Evolutionary conservation across 331 rosid species (phyloP).

Genomic region (Acacia concinna): DNA sequence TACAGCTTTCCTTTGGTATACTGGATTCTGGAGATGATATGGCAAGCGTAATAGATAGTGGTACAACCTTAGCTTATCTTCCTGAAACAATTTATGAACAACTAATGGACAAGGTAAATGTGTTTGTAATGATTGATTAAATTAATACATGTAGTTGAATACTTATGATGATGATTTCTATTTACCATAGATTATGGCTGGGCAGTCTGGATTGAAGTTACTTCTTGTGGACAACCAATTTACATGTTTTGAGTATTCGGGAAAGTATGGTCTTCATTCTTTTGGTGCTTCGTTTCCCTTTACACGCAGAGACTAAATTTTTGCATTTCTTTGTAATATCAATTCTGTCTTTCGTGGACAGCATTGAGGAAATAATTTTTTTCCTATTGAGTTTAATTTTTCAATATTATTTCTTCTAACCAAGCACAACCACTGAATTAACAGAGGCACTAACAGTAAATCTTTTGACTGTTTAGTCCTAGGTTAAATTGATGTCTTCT

Average conservation of each 20-base stretch:
- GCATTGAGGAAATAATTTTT: not conserved
- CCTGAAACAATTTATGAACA: conserved; percentile 45
- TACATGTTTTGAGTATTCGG: conserved; percentile 55
- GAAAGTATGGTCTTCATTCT: conserved; percentile 51
- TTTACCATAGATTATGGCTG: conserved; percentile 48
- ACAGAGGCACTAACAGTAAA: not conserved
- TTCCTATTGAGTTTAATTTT: not conserved
- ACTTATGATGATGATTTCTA: conserved; percentile 23
- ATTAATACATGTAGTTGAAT: conserved; percentile 27
- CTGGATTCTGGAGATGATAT: conserved; percentile 50
- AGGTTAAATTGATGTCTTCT: not conserved
- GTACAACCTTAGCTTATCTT: conserved; percentile 92
- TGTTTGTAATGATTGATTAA: conserved; percentile 16
- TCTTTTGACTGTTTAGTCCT: not conserved
- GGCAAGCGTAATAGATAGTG: conserved; percentile 85
- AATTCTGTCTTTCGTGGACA: conserved; percentile 14
- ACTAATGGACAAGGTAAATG: conserved; percentile 50
- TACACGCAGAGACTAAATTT: not conserved
- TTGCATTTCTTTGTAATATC: conserved; percentile 2
- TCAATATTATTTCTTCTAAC: not conserved
- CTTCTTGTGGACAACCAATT: conserved; percentile 54
- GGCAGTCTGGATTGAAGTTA: conserved; percentile 54
- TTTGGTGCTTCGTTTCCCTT: conserved; percentile 28
- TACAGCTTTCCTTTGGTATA: conserved; percentile 55
- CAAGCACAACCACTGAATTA: not conserved